Evolutionary conservation across 352 stramenopile genomes (phyloP), one percentile per base, ranked within the genome.

Genomic region (Globisporangium alternatum): DNA sequence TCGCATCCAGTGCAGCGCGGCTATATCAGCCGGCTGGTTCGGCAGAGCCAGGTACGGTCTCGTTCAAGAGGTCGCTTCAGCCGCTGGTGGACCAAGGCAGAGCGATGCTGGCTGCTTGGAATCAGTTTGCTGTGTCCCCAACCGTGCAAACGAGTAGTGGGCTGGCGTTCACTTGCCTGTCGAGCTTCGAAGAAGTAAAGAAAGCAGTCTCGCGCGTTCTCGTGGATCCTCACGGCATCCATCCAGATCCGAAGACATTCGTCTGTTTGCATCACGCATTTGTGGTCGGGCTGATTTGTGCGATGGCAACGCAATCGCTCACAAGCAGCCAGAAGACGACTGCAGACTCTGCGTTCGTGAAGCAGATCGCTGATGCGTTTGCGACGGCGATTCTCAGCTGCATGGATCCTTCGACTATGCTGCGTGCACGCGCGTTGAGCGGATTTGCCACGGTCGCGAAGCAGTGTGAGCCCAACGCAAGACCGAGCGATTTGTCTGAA

Each of bases 181-280:
- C 83, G 9, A 89, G 77, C 58, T 91, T 95, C 47, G 83, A 95
- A 68, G 80, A 89, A 56, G 81, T 90, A 37, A 93, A 94, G 39
- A 88, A 89, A 56, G 77, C 79, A 15, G 77, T 89, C 5, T 82
- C 82, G 13, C 77, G 81, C n/a, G 71, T 93, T 30, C 68, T 90
- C 51, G 62, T 77, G 5, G 75, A 91, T 44, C 70, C 81, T 8
- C 82, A 66, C 33, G 68, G 72, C 13, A 63, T 64, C 2, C 59
- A 72, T 58, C 81, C 78, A 1, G 81, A 90, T 56, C 66, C 65
- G 0, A 78, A 75, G 52, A 90, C 82, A 2, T 93, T 95, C 65
- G 85, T 91, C 2, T 90, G 83, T 35, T 70, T 95, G 1, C 87
- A 95, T 45, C 87, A 95, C 49, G 80, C 85, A 3, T 91, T 82